Evolutionary conservation across 805 yeast genomes (phyloP).

Genomic region (Candida dajiaensis): DNA sequence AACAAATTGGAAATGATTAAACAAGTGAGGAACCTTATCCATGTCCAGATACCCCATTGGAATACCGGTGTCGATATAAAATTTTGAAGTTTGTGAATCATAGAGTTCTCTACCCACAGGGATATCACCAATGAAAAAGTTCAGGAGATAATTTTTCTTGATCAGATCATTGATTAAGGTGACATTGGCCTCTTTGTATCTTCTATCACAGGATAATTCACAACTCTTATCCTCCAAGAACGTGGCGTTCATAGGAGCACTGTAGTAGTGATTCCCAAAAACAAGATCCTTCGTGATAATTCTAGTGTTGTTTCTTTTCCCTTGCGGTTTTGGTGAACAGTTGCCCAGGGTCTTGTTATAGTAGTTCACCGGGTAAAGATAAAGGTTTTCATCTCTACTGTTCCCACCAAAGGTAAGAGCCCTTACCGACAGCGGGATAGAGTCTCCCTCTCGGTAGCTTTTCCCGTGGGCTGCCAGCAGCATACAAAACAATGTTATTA

Average conservation of each 20-base stretch:
- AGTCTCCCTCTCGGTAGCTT: conserved; percentile 14
- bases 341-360: conserved; percentile 18
- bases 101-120: conserved; percentile 26
- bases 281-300: conserved; percentile 9
- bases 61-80: conserved; percentile 23
- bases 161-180: conserved; percentile 23
- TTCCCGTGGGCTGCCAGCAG: not conserved
- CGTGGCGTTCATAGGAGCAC: conserved; percentile 19
- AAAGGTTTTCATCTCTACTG: conserved; percentile 18
- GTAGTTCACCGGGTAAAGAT: conserved; percentile 21
- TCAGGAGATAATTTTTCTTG: conserved; percentile 24
- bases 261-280: conserved; percentile 13
- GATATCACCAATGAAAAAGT: conserved; percentile 26
- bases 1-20: conserved; percentile 27
- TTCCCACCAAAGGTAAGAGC: conserved; percentile 24
- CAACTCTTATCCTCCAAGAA: conserved; percentile 13
- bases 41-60: conserved; percentile 26
- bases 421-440: conserved; percentile 16
- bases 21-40: conserved; percentile 25
- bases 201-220: conserved; percentile 13
- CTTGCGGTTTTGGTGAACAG: conserved; percentile 15
- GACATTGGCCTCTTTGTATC: conserved; percentile 19
- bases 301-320: not conserved
- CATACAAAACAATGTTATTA: not conserved
- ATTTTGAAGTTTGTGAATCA: conserved; percentile 23